Conservation (phyloP, 169 alveolate species). For the Plasmodium gonderi region DNA sequence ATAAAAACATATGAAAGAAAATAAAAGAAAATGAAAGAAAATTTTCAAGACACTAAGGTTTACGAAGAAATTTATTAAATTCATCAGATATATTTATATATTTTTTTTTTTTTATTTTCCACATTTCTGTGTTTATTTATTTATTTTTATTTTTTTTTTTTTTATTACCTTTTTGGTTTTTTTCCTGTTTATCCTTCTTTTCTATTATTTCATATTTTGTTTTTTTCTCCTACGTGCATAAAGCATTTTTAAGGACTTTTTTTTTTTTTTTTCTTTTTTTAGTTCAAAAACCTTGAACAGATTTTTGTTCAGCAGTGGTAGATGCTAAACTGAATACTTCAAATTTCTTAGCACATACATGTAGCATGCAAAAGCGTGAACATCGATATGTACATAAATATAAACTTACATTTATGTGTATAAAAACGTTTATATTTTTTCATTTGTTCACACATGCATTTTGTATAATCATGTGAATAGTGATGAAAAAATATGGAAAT, state of each 20-base stretch:
- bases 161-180: background rate
- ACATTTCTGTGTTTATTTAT: background rate
- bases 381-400: background rate
- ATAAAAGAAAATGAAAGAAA: background rate
- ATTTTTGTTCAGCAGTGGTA: slow-evolving; percentile 16
- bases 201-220: slow-evolving; percentile 6
- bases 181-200: background rate
- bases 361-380: background rate
- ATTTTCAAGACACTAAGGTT: slow-evolving; percentile 25
- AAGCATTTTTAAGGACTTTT: background rate
- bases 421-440: background rate
- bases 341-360: background rate
- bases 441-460: slow-evolving; percentile 1
- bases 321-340: slow-evolving; percentile 35
- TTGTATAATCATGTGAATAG: background rate
- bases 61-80: slow-evolving; percentile 25
- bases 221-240: background rate
- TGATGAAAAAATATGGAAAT: background rate
- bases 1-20: background rate
- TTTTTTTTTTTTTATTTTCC: slow-evolving; percentile 7
- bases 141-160: too few species aligned
- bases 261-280: slow-evolving; percentile 1
- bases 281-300: slow-evolving; percentile 16
- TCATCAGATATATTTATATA: background rate
- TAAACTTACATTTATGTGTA: background rate